Evolutionary conservation across 2,329 filamentous ascomycete genomes (phyloP), one percentile per base, ranked within the genome.

Genomic region (Fusarium illudens): DNA sequence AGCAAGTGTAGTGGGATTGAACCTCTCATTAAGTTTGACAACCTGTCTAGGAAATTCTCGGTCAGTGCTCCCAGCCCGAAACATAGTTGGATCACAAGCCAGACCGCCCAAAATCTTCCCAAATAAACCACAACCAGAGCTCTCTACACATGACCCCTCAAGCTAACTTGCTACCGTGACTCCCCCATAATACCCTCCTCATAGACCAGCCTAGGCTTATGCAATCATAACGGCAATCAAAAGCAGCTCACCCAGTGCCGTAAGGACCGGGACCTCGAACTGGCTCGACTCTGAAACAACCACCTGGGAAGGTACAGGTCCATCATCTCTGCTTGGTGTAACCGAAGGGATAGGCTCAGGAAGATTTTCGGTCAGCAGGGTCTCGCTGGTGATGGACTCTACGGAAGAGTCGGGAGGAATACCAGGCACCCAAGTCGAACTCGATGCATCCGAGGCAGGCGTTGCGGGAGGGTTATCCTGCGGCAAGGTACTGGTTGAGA

Each of bases 301-400:
- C 3, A 79, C 72, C 22, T 65, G 71, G 7, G 70, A 76, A 19
- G 76, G 76, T 10, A 68, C 56, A 15, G 72, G 69, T 10, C 65
- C 58, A 8, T 70, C 70, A 10, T 68, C 62, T 3, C 71, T 60
- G 6, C 52, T 58, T 34, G 60, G 62, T 10, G 60, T 49, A 29
- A 67, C 39, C 1, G 72, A 72, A 22, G 75, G 62, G 53, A 61
- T 61, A 36, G 72, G 60, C 62, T 68, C 73, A n/a, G 72, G 54
- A 9, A 68, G 68, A 7, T 60, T 72, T 22, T 74, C 67, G 37
- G 44, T 68, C 42, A 56, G 58, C 55, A 58, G 60, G 52, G 44
- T 64, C 51, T 60, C 65, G 34, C 64, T 55, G 6, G 17, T 25
- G 22, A 20, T 25, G 17, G 42, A 32, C 15, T 20, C 54, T 11